Base-by-base conservation (phyloP, 2,329 filamentous ascomycete species). In the Pseudogymnoascus sp. region DNA sequence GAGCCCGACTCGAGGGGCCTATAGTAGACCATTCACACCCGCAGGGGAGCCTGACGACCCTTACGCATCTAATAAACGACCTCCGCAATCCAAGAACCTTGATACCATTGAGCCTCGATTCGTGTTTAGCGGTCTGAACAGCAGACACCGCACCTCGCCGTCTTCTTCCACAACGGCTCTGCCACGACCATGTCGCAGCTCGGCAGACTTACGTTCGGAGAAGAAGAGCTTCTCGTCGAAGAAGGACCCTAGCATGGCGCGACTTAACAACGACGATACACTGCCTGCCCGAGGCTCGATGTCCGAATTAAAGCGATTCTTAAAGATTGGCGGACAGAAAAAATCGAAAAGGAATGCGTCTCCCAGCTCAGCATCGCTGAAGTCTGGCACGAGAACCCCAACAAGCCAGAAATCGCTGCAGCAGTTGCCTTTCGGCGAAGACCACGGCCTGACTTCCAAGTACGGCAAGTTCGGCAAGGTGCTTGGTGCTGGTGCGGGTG, bases 401-500 rank as follows among this genome's bases (percentile, higher is more conserved):
- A 74, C 79, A 5, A 72, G 74, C 24, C 76, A 78, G 8, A 81
- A 78, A 65, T 79, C 79, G 7, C 76, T 79, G 1, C 80, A 83
- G 65, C 87, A 88, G 70, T 85, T 96, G 62, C 95, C 95, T 0
- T 99, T 99, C 74, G 91, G 90, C 21, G 93, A 97, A 70, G 93
- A 97, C 69, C 93, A 97, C 72, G 91, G 92, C 3, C 79, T 97
- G 19, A 83, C 89, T 59, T 91, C 90, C 64, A 97, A 93, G 72
- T 99, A 97, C 74, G 95, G 95, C 53, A 97, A 97, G 73, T 88
- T 99, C 67, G 95, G 93, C 64, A 95, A 91, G 73, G 91, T 97
- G 0, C 82, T 99, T 11, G 95, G 95, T 4, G 93, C 93, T 29
- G 95, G 95, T 26, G 95, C 95, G 29, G 95, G 95, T 61, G 95